Percentiles rank a stretch among this genome's conserved stretches.
Conservation (phyloP, 2,329 filamentous ascomycete genomes). For the Neopestalotiopsis clavispora region DNA sequence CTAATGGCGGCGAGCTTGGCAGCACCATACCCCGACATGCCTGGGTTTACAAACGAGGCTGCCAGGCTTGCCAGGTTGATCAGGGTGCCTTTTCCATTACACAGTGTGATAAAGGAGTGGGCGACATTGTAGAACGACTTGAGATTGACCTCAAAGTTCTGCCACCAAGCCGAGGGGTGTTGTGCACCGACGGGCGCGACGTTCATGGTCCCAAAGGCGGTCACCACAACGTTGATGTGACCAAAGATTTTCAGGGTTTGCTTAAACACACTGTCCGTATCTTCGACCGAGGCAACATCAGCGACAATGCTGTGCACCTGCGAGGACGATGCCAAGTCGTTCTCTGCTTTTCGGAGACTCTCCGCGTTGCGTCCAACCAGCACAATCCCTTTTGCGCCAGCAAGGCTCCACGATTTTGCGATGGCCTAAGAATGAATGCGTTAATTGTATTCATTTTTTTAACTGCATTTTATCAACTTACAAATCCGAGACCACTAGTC, state of each 20-base stretch:
- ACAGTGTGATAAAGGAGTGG: background rate
- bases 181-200: constrained; percentile 10
- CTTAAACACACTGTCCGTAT: background rate
- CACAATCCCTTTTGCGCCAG: constrained; percentile 7
- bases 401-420: constrained; percentile 4
- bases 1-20: constrained; percentile 30
- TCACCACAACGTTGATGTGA: constrained; percentile 45
- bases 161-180: constrained; percentile 41
- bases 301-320: background rate
- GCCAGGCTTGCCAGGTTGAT: constrained; percentile 30
- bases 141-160: constrained; percentile 54
- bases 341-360: constrained; percentile 1
- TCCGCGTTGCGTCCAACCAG: constrained; percentile 10
- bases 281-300: background rate
- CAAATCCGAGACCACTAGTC: constrained; percentile 1
- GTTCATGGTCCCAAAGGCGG: constrained; percentile 41
- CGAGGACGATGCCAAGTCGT: background rate
- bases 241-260: background rate
- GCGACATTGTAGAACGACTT: constrained; percentile 44
- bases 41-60: constrained; percentile 26
- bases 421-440: background rate
- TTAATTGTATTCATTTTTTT: background rate
- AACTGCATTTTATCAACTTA: background rate
- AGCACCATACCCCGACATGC: constrained; percentile 27
- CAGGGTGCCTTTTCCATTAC: constrained; percentile 27